Evolutionary conservation across 768 basidiomycete genomes (phyloP).

Genomic region (Naganishia vaughanmartiniae): DNA sequence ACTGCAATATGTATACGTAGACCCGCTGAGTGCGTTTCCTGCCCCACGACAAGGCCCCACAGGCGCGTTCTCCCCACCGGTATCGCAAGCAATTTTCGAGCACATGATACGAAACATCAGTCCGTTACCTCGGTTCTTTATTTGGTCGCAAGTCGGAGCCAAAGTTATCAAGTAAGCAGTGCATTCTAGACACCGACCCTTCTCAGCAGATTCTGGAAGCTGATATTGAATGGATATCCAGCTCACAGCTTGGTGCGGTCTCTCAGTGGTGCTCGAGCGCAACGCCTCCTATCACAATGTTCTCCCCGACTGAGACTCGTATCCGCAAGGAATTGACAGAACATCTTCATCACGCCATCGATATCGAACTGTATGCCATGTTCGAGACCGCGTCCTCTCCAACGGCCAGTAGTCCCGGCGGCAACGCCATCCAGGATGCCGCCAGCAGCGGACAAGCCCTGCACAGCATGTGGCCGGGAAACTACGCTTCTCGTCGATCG

Average conservation of each 20-base stretch:
- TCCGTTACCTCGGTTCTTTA: conserved; percentile 47
- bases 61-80: conserved; percentile 45
- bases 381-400: background rate
- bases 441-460: background rate
- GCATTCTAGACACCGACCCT: background rate
- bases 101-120: conserved; percentile 44
- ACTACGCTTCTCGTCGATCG: conserved; percentile 3
- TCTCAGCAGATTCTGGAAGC: background rate
- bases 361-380: conserved; percentile 48
- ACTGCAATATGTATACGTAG: background rate
- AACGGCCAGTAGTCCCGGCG: background rate
- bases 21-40: background rate
- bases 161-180: conserved; percentile 40
- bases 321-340: conserved; percentile 39
- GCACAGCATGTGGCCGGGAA: background rate
- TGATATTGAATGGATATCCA: conserved; percentile 22
- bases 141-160: conserved; percentile 46
- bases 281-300: conserved; percentile 41
- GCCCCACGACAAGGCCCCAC: conserved; percentile 36
- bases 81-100: conserved; percentile 45
- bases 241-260: conserved; percentile 44
- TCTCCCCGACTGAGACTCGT: conserved; percentile 47
- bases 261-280: conserved; percentile 43
- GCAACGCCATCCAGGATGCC: background rate
- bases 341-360: conserved; percentile 43